phyloP scores from a whole-genome alignment of 1,139 yeast species.

The Magnusiomyces suaveolens region DNA sequence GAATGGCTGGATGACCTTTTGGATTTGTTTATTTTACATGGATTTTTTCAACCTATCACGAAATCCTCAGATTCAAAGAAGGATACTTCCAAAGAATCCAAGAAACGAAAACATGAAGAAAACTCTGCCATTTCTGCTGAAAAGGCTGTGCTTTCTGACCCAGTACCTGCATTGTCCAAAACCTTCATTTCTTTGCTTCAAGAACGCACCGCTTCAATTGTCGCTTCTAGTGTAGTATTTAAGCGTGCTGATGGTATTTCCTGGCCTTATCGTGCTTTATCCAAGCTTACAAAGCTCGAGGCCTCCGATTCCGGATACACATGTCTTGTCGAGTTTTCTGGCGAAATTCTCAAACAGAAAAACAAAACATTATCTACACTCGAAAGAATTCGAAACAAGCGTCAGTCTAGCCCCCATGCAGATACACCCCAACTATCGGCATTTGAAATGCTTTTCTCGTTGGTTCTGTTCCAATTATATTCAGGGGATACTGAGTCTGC shows the following conservation, averaged over 20 bases:
- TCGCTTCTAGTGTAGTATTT: conserved; percentile 37
- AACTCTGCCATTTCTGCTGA: not conserved
- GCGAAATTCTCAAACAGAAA: conserved; percentile 36
- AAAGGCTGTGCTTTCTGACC: conserved; percentile 11
- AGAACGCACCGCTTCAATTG: conserved; percentile 37
- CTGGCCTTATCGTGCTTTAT: conserved; percentile 44
- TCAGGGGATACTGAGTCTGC: conserved; percentile 68
- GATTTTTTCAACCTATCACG: conserved; percentile 41
- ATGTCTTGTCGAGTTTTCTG: conserved; percentile 29
- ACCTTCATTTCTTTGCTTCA: conserved; percentile 14
- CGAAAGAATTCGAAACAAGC: conserved; percentile 37
- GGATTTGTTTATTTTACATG: conserved; percentile 42
- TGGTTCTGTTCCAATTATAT: conserved; percentile 69
- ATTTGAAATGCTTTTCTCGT: conserved; percentile 70
- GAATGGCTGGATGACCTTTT: conserved; percentile 44
- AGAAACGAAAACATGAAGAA: conserved; percentile 13
- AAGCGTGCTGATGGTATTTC: conserved; percentile 40
- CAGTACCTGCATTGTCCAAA: conserved; percentile 16
- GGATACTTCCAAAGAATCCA: conserved; percentile 14
- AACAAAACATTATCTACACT: conserved; percentile 45
- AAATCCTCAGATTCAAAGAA: conserved; percentile 6
- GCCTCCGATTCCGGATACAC: conserved; percentile 14
- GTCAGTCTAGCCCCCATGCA: conserved; percentile 34
- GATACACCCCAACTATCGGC: conserved; percentile 38
- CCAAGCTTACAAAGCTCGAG: conserved; percentile 19